A percentile compares a stretch with the other conserved stretches of the same genome.
Conservation (phyloP, 2,329 filamentous ascomycete genomes). For the Ceratocystis destructans region DNA sequence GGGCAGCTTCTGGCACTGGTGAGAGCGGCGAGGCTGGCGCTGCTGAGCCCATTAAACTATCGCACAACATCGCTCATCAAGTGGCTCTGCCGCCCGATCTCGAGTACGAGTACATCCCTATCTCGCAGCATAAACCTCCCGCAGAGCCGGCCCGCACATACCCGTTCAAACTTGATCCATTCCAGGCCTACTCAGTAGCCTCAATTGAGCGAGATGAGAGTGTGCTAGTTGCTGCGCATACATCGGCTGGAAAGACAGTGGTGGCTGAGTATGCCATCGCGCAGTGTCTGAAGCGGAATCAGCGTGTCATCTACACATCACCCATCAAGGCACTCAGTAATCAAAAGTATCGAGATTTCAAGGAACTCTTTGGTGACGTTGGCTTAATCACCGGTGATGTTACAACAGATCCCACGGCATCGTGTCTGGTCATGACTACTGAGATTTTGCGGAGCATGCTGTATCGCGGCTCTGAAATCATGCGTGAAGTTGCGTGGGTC, state of each 20-base stretch:
- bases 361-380: constrained; percentile 88
- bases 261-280: constrained; percentile 97
- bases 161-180: constrained; percentile 88
- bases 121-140: constrained; percentile 85
- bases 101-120: constrained; percentile 87
- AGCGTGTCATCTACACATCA: constrained; percentile 97
- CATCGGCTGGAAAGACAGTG: constrained; percentile 94
- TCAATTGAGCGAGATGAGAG: constrained; percentile 95
- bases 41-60: constrained; percentile 54
- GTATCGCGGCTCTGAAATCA: constrained; percentile 95
- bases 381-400: constrained; percentile 98
- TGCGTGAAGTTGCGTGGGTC: constrained; percentile 98
- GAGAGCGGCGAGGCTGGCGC: constrained; percentile 35
- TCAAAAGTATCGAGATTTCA: constrained; percentile 96
- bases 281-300: constrained; percentile 91
- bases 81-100: constrained; percentile 87
- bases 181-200: constrained; percentile 86
- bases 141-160: constrained; percentile 71
- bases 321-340: constrained; percentile 98
- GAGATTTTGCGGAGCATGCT: constrained; percentile 98
- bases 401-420: constrained; percentile 96
- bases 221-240: constrained; percentile 92
- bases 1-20: constrained; percentile 7
- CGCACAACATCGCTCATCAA: constrained; percentile 97
- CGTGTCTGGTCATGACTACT: constrained; percentile 96